phyloP scores from a whole-genome alignment of 2,329 filamentous ascomycete genomes.

The Sporothrix dimorphospora region DNA sequence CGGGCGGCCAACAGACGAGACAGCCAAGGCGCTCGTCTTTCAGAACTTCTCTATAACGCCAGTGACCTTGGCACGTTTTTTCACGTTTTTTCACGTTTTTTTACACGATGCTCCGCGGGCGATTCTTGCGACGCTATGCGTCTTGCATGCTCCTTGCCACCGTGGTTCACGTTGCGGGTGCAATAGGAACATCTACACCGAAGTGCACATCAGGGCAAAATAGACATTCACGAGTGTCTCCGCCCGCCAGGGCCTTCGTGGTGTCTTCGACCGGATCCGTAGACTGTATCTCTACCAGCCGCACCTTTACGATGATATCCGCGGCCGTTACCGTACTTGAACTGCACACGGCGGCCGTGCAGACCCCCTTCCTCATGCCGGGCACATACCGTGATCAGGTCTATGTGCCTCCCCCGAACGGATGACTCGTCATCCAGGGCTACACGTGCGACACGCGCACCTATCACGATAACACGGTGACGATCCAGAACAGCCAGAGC shows the following conservation, averaged over 20 bases:
- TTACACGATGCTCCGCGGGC: no score
- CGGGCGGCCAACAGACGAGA: no score
- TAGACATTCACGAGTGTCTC: not conserved
- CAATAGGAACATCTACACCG: not conserved
- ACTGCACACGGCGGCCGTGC: not conserved
- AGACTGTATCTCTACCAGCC: not conserved
- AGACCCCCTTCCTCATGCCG: not conserved
- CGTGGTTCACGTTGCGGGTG: not conserved
- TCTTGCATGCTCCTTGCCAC: not conserved
- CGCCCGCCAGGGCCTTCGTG: not conserved
- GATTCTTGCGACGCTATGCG: not conserved
- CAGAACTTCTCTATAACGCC: no score
- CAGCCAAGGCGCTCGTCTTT: no score
- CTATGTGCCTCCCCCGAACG: not conserved
- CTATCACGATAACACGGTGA: not conserved
- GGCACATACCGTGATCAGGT: not conserved
- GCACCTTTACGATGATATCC: not conserved
- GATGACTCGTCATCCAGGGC: not conserved
- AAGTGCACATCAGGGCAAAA: not conserved
- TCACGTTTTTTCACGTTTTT: no score
- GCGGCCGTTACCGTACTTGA: not conserved
- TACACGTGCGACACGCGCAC: not conserved
- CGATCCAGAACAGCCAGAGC: slow-evolving; percentile 3
- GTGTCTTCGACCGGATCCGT: not conserved
- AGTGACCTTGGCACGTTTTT: no score